Evolutionary conservation across 352 stramenopile species (phyloP).

Genomic region (Phytophthora foliorum): DNA sequence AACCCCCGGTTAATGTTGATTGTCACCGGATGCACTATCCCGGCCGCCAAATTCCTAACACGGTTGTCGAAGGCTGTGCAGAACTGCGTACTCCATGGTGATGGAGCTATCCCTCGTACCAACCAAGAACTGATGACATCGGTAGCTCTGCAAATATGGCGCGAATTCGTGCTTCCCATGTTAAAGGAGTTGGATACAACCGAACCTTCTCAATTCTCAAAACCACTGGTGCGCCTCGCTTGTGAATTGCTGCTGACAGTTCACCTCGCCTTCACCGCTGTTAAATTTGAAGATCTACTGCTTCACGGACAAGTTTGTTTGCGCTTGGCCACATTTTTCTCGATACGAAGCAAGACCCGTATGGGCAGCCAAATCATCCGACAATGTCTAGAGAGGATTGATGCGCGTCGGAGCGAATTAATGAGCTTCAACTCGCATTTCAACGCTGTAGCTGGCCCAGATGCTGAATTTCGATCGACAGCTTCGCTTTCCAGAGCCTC

Average conservation of each 20-base stretch:
- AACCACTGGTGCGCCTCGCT: conserved; percentile 22
- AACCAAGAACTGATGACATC: conserved; percentile 49
- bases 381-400: conserved; percentile 46
- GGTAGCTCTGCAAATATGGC: conserved; percentile 51
- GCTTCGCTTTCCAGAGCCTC: conserved; percentile 23
- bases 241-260: conserved; percentile 50
- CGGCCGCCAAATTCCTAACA: conserved; percentile 11
- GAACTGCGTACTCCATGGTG: conserved; percentile 32
- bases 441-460: background rate
- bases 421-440: conserved; percentile 50
- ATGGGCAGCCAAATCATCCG: conserved; percentile 49
- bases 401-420: conserved; percentile 51
- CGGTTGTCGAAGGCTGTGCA: conserved; percentile 37
- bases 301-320: conserved; percentile 57
- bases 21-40: conserved; percentile 19
- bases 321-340: conserved; percentile 49
- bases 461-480: background rate
- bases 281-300: conserved; percentile 65
- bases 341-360: conserved; percentile 34
- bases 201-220: conserved; percentile 30
- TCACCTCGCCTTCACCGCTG: conserved; percentile 46
- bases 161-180: conserved; percentile 39
- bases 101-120: conserved; percentile 28
- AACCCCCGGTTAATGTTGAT: conserved; percentile 3
- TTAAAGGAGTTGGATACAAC: conserved; percentile 46